Evolutionary conservation across 352 stramenopile species (phyloP), one percentile per base, ranked within the genome.

Genomic region (Halophytophthora polymorphica): DNA sequence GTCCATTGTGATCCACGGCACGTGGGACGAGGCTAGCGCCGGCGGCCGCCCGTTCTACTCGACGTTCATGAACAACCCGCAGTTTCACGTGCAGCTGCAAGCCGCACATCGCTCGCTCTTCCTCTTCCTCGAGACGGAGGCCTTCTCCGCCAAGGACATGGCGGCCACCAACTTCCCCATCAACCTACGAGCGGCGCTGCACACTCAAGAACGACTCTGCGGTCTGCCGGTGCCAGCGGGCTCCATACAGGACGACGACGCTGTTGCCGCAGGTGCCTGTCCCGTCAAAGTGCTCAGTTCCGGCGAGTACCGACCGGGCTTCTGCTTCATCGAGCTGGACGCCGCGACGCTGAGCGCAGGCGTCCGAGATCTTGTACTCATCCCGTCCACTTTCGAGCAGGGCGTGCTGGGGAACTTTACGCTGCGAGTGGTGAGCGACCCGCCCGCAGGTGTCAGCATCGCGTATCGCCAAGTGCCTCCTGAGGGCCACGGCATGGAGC

Each of bases 31-130:
- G 0, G 17, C 45, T 11, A 75, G 64, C 33, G 78, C 82, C 17
- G 82, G 82, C 18, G 82, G 79, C 0, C 79, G 77, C 12, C 81
- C 81, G 22, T 85, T 81, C 53, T 86, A 83, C 51, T 70, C 75
- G 41, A 85, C 70, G 35, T 93, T 93, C 43, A 88, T 91, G 76
- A 69, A 79, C 45, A 93, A 93, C 44, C 83, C 83, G 3, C 83
- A 93, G 61, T 74, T 86, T 51, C 74, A 89, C 57, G 52, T 86
- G 21, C 53, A 78, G 35, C 33, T 75, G 21, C 58, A 67, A n/a
- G 48, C 63, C 4, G 37, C 53, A 2, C 69, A 67, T 12, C 56
- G 44, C 8, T 76, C 62, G 11, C 49, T 91, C n/a, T 81, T 72
- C 21, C 21, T 91, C 14, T 83, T 89, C 44, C 55, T 91, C 22